Evolutionary conservation across 2,329 filamentous ascomycete species (phyloP), one percentile per base, ranked within the genome.

Genomic region (Huntiella omanensis): DNA sequence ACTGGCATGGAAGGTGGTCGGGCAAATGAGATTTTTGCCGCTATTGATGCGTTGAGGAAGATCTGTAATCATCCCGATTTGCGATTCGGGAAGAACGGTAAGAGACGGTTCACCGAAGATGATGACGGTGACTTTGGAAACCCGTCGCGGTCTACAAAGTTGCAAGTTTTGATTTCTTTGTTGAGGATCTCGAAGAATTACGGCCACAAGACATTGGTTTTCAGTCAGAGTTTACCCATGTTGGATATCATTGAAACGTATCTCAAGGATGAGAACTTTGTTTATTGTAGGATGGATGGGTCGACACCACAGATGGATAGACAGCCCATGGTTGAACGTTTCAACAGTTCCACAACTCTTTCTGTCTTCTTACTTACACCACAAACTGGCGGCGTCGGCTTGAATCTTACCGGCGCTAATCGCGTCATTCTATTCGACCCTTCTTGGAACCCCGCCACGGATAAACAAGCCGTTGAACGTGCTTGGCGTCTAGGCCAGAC

Each of bases 41-140:
- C 88, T 5, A 85, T 98, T 52, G 87, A 95, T 54, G 81, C 87
- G 19, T 66, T 98, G 35, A 79, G 91, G 44, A 98, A 98, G 61
- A 88, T 98, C 46, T 96, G 88, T 66, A 98, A 98, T 52, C 92
- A 98, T 55, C 91, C 92, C 0, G 91, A 98, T 62, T 67, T 98
- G 1, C 65, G 81, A 2, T 77, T 36, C 32, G 33, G 46, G 17
- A 47, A 50, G 22, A 47, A 43, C 8, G 41, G 33, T n/a, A 43
- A 45, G 19, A 44, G 48, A 8, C 22, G 35, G 4, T 17, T 19
- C 3, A 22, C 19, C 4, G 32, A 34, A 15, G 39, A 41, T 16
- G 39, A 37, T 33, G 48, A 36, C 15, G 22, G 38, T 3, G 70
- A 77, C 43, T 96, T 87, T 65, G 91, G 91, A 3, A 75, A 70